These are phyloP conservation scores for Pseudomassariella vexata DNA, from an alignment of 2,329 filamentous ascomycete species.

Conservation along the genomic window DNA sequence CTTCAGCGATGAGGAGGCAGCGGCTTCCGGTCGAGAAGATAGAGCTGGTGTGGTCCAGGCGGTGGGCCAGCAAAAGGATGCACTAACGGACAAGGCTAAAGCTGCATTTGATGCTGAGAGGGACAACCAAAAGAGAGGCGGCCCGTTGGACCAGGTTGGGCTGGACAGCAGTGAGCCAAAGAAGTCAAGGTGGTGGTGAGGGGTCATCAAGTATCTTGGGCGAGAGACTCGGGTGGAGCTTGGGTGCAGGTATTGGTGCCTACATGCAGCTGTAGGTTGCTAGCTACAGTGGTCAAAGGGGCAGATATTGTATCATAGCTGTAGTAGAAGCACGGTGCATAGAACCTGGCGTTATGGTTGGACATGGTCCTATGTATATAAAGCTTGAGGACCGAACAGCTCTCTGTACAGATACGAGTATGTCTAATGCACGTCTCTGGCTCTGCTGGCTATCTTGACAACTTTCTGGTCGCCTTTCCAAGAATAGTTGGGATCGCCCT, in stretches of 20 bases:
- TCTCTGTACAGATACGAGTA: too few relatives aligned
- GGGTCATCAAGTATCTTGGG: neutral
- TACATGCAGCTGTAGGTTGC: constrained; percentile 3
- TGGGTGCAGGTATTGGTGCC: neutral
- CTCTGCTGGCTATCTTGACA: too few relatives aligned
- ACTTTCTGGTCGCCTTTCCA: too few relatives aligned
- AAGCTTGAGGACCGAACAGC: too few relatives aligned
- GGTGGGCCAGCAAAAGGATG: constrained; percentile 25
- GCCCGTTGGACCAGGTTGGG: constrained; percentile 44
- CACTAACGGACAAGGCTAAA: constrained; percentile 32
- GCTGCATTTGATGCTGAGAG: constrained; percentile 43
- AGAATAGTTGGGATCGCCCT: too few relatives aligned
- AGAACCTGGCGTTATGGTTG: constrained; percentile 32
- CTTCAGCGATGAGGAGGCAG: constrained; percentile 25
- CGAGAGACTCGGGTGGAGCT: neutral
- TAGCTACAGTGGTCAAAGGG: constrained; percentile 1
- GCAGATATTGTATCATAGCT: constrained; percentile 32
- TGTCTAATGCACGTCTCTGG: too few relatives aligned
- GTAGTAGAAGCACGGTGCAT: constrained; percentile 39
- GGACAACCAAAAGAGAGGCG: constrained; percentile 44
- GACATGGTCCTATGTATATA: constrained; percentile 12
- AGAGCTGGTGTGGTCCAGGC: constrained; percentile 22
- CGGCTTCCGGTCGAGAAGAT: constrained; percentile 19
- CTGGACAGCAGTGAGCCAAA: constrained; percentile 23
- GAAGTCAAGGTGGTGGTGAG: constrained; percentile 46